Conservation (phyloP, 2,329 filamentous ascomycete species). For the Paracamarosporium sp. region DNA sequence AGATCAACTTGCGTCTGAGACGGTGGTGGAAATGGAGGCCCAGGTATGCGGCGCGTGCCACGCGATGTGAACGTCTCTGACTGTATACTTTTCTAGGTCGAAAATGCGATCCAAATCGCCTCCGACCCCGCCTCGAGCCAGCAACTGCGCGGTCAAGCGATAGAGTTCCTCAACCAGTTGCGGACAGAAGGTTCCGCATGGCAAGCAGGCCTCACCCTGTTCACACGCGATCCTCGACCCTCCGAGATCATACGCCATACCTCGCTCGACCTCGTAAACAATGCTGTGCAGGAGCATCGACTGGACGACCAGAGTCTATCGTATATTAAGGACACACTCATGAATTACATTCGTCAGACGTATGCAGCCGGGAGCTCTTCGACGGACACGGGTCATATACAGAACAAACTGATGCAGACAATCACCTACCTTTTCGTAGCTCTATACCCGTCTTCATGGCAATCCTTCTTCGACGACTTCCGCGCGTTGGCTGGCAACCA, state of each 20-base stretch:
- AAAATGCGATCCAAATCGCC: conserved; percentile 94
- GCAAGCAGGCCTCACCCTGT: conserved; percentile 87
- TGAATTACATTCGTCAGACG: conserved; percentile 78
- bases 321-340: conserved; percentile 79
- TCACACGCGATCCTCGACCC: conserved; percentile 76
- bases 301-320: conserved; percentile 75
- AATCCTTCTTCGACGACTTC: conserved; percentile 90
- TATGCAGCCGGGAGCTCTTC: conserved; percentile 69
- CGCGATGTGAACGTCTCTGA: background rate
- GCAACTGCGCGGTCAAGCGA: conserved; percentile 79
- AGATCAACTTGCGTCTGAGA: conserved; percentile 25
- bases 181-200: conserved; percentile 84
- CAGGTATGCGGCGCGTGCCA: conserved; percentile 33
- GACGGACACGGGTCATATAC: conserved; percentile 77
- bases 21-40: conserved; percentile 47
- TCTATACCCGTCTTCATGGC: conserved; percentile 86
- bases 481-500: conserved; percentile 74
- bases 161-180: conserved; percentile 79
- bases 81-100: conserved; percentile 65
- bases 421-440: conserved; percentile 91
- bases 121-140: conserved; percentile 80
- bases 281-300: conserved; percentile 80
- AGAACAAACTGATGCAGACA: conserved; percentile 97
- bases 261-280: conserved; percentile 91
- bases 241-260: conserved; percentile 88